Evolutionary conservation across 2,329 filamentous ascomycete genomes (phyloP).

Genomic region (Claviceps arundinis): DNA sequence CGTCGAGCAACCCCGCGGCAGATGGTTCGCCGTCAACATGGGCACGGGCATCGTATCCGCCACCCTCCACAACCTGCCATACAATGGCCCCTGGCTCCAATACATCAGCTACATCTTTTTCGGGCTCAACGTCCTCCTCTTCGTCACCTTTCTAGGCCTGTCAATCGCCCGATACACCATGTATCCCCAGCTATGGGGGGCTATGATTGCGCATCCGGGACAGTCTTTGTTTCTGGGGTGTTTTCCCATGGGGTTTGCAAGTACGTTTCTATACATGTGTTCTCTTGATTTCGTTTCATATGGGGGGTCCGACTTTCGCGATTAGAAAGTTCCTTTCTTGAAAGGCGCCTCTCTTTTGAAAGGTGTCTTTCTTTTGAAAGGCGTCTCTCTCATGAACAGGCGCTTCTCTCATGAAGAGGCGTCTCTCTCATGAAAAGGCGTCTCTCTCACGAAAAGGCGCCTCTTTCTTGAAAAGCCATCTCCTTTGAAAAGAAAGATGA

Average conservation of each 20-base stretch:
- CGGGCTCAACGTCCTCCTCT: slow-evolving; percentile 44
- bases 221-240: slow-evolving; percentile 58
- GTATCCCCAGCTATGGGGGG: slow-evolving; percentile 51
- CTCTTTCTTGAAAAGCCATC: too few relatives aligned
- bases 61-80: slow-evolving; percentile 48
- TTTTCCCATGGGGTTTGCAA: slow-evolving; percentile 56
- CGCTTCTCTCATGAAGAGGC: too few relatives aligned
- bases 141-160: slow-evolving; percentile 37
- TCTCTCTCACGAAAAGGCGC: too few relatives aligned
- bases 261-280: slow-evolving; percentile 12
- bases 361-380: too few relatives aligned
- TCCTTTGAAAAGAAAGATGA: too few relatives aligned
- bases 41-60: slow-evolving; percentile 56
- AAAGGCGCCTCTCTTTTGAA: too few relatives aligned
- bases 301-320: too few relatives aligned
- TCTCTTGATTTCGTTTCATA: too few relatives aligned
- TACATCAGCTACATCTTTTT: slow-evolving; percentile 50
- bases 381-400: too few relatives aligned
- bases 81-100: slow-evolving; percentile 42
- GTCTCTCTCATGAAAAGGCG: too few relatives aligned
- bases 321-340: too few relatives aligned
- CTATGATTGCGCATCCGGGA: slow-evolving; percentile 52
- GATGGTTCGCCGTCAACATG: slow-evolving; percentile 51
- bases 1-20: slow-evolving; percentile 6
- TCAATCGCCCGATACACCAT: slow-evolving; percentile 47